A percentile compares a stretch with the other conserved stretches of the same genome.
Evolutionary conservation across 2,329 filamentous ascomycete genomes (phyloP).

Genomic region (Sphaerulina musiva): DNA sequence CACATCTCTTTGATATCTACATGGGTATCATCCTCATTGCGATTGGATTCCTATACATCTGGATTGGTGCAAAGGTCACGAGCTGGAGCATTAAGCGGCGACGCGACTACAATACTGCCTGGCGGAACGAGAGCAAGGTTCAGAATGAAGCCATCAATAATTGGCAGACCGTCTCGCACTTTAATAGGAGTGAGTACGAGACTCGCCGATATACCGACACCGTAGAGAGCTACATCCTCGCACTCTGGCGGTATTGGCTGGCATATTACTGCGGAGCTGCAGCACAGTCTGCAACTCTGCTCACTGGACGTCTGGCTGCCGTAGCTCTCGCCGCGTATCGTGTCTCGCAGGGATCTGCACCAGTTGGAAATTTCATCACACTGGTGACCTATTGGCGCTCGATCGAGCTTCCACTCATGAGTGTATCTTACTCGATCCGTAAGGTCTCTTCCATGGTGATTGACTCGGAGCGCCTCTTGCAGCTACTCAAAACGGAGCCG

Average conservation of each 20-base stretch:
- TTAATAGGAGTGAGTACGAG: conserved; percentile 53
- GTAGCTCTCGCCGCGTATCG: conserved; percentile 50
- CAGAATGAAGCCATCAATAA: conserved; percentile 55
- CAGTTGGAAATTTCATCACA: conserved; percentile 58
- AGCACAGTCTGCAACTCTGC: conserved; percentile 44
- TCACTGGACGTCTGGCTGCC: conserved; percentile 44
- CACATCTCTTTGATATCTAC: conserved; percentile 56
- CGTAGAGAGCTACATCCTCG: conserved; percentile 34
- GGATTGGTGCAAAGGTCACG: conserved; percentile 43
- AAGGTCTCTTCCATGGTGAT: conserved; percentile 51
- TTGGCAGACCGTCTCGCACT: conserved; percentile 55
- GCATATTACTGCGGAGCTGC: conserved; percentile 34
- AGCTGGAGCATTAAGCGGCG: conserved; percentile 34
- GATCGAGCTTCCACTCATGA: conserved; percentile 44
- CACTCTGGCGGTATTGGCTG: conserved; percentile 27
- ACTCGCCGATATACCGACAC: conserved; percentile 43
- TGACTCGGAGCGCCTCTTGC: conserved; percentile 57
- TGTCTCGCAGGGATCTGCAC: conserved; percentile 44
- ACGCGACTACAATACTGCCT: conserved; percentile 28
- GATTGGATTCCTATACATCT: conserved; percentile 48
- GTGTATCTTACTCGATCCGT: conserved; percentile 46
- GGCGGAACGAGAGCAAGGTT: conserved; percentile 46
- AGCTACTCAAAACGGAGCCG: conserved; percentile 53
- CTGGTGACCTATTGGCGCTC: conserved; percentile 58
- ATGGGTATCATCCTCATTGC: conserved; percentile 48